Percentiles rank a stretch among this genome's conserved stretches.
These are phyloP conservation scores for Musa schizocarpa DNA, from an alignment of 176 grass and related monocot genomes.

Conservation along the genomic window DNA sequence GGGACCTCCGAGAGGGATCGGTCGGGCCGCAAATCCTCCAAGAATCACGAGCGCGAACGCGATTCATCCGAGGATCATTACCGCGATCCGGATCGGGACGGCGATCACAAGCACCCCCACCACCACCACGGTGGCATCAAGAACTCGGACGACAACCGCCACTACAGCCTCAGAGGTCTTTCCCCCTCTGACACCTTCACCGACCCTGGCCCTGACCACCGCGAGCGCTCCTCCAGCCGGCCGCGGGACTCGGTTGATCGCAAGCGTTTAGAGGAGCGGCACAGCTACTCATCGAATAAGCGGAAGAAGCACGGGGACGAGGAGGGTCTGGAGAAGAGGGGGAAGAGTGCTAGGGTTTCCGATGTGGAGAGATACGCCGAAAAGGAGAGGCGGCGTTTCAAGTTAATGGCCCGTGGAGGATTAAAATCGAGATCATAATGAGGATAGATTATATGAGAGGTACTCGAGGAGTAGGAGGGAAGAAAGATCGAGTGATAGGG, in stretches of 20 bases:
- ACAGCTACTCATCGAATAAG: conserved; percentile 31
- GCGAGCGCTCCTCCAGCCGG: conserved; percentile 7
- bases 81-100: not conserved
- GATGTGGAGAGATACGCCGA: not conserved
- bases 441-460: not conserved
- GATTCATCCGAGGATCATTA: conserved; percentile 24
- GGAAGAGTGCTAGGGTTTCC: conserved; percentile 13
- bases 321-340: conserved; percentile 7
- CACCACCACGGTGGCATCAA: not conserved
- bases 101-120: not conserved
- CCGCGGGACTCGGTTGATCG: conserved; percentile 39
- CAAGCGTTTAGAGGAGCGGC: not conserved
- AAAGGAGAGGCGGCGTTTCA: conserved; percentile 13
- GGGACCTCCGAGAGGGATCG: conserved; percentile 18
- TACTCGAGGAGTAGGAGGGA: conserved; percentile 3
- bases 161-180: not conserved
- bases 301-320: conserved; percentile 25
- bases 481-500: not conserved
- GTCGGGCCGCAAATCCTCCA: not conserved
- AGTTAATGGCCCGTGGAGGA: not conserved
- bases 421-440: not conserved
- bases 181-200: not conserved
- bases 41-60: not conserved
- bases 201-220: not conserved
- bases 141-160: not conserved